Percentiles rank a stretch among this genome's conserved stretches.
These are phyloP conservation scores for Clonostachys rhizophaga DNA, from an alignment of 2,329 filamentous ascomycete species.

Conservation along the genomic window DNA sequence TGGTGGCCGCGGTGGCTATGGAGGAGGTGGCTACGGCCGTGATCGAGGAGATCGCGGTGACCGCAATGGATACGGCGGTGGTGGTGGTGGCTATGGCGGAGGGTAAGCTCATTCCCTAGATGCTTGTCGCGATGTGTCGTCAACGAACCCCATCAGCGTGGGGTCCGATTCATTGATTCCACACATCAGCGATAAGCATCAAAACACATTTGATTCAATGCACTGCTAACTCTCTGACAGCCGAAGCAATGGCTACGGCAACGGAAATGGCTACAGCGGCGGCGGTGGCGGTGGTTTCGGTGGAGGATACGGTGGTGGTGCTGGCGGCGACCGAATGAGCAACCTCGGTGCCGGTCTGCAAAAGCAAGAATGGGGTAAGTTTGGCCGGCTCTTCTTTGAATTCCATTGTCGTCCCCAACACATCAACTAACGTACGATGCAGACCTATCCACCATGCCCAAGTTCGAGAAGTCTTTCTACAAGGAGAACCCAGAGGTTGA, in stretches of 20 bases:
- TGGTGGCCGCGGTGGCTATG: slow-evolving; percentile 20
- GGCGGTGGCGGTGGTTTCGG: slow-evolving; percentile 26
- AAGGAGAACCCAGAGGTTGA: slow-evolving; percentile 85
- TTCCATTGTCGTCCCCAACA: slow-evolving; percentile 6
- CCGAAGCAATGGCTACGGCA: slow-evolving; percentile 40
- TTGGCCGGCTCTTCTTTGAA: slow-evolving; percentile 1
- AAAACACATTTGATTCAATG: slow-evolving; percentile 1
- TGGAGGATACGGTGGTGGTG: slow-evolving; percentile 26
- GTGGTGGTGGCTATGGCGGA: slow-evolving; percentile 21
- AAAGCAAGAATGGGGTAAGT: slow-evolving; percentile 83
- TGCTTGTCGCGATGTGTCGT: background rate
- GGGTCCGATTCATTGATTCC: too few species aligned
- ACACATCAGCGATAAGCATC: background rate
- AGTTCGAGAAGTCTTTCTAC: slow-evolving; percentile 99
- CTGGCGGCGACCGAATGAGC: slow-evolving; percentile 88
- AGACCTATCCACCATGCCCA: slow-evolving; percentile 78
- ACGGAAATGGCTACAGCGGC: slow-evolving; percentile 24
- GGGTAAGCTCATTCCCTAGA: slow-evolving; percentile 23
- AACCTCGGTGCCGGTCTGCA: slow-evolving; percentile 84
- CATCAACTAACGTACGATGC: slow-evolving; percentile 13
- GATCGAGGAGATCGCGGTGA: slow-evolving; percentile 44
- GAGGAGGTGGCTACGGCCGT: slow-evolving; percentile 32
- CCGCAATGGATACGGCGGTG: slow-evolving; percentile 25
- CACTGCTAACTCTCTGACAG: slow-evolving; percentile 33
- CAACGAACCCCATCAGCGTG: background rate